Evolutionary conservation across 768 basidiomycete species (phyloP), one percentile per base, ranked within the genome.

Genomic region (Russula brevipes): DNA sequence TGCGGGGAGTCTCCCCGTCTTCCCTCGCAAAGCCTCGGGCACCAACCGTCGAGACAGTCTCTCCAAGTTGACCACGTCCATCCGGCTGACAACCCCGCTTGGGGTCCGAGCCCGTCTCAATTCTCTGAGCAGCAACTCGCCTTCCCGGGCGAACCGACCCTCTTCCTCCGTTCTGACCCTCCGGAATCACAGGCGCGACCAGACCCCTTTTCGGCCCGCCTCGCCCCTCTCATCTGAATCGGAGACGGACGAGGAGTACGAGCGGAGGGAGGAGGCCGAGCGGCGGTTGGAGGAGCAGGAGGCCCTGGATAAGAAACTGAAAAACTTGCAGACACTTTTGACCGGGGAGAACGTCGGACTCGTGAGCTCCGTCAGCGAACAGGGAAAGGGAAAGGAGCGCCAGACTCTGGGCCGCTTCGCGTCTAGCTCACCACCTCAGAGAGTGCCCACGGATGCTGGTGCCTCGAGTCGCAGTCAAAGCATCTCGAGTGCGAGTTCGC

Each of bases 281-380:
- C 76, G 85, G 54, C 79, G 74, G 60, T 78, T 79, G 35, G 89
- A 91, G 70, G 85, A 88, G 63, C 85, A 86, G 66, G 85, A 88
- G 56, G 76, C 82, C 0, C 71, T 91, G 46, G 82, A 85, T 55
- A 80, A 79, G 64, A 91, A 89, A 70, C 78, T 93, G 11, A 78
- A 80, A 52, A 82, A 87, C 38, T 76, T 93, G 19, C 82, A 89
- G 70, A 79, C 72, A 57, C 83, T 87, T 79, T 87, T 93, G 77
- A 90, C 86, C 1, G 85, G 79, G 63, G 89, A 91, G 52, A 76
- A 81, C 24, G 71, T 93, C 24, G 91, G 91, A 1, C 79, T 94
- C 19, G 85, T 91, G 54, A 69, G 72, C 14, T 77, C 78, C 9
- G 58, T 70, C 9, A 60, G 59, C 50, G 50, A 59, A 39, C 35